These are phyloP conservation scores for Neonectria magnoliae DNA, from an alignment of 2,329 filamentous ascomycete species.

Conservation along the genomic window DNA sequence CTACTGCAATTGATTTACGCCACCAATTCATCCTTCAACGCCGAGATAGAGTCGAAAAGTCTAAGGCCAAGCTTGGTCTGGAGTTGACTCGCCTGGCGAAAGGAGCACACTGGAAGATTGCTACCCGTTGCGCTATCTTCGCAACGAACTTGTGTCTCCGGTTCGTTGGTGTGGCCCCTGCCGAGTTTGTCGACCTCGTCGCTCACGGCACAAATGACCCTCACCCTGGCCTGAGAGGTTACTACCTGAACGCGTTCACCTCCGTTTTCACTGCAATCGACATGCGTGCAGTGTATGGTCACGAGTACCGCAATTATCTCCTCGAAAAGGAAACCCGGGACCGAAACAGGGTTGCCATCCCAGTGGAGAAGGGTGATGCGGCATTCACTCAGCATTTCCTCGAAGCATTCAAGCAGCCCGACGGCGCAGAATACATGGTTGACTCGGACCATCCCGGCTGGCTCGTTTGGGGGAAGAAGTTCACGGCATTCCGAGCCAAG, in stretches of 20 bases:
- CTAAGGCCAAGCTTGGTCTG: conserved; percentile 81
- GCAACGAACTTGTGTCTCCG: conserved; percentile 89
- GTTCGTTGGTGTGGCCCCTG: conserved; percentile 87
- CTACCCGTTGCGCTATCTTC: conserved; percentile 87
- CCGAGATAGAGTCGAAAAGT: conserved; percentile 79
- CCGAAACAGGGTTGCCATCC: conserved; percentile 78
- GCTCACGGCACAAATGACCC: conserved; percentile 86
- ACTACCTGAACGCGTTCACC: conserved; percentile 83
- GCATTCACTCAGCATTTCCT: conserved; percentile 84
- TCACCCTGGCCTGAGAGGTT: conserved; percentile 83
- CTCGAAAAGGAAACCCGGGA: conserved; percentile 78
- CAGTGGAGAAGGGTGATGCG: conserved; percentile 78
- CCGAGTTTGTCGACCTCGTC: conserved; percentile 84
- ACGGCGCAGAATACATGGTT: conserved; percentile 81
- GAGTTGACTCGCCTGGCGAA: conserved; percentile 83
- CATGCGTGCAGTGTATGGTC: conserved; percentile 83
- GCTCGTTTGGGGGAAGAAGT: conserved; percentile 92
- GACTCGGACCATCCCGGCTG: conserved; percentile 94
- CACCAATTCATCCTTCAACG: conserved; percentile 80
- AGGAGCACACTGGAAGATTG: conserved; percentile 95
- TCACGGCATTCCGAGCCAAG: conserved; percentile 81
- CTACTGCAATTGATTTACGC: conserved; percentile 65
- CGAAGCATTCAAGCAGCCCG: conserved; percentile 76
- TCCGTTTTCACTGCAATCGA: conserved; percentile 85
- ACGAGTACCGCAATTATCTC: conserved; percentile 88